A percentile compares a stretch with the other conserved stretches of the same genome.
Evolutionary conservation across 129 eudicot species (phyloP).

Genomic region (Silybum marianum): DNA sequence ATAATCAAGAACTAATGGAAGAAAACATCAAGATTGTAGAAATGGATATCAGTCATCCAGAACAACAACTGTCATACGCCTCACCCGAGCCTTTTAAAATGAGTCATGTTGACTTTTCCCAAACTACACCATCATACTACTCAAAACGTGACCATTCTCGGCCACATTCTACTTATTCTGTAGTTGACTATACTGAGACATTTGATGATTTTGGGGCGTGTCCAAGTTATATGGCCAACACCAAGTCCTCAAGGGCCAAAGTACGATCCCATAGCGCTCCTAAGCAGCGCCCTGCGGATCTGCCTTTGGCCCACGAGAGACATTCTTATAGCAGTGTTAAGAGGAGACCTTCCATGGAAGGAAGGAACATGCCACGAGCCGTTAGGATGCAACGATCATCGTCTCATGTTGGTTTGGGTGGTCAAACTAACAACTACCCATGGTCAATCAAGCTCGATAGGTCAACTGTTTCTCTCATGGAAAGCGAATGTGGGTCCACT

Average conservation of each 20-base stretch:
- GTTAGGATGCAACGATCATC: conserved; percentile 83
- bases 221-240: conserved; percentile 91
- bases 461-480: conserved; percentile 66
- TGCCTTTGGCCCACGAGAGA: conserved; percentile 40
- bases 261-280: conserved; percentile 86
- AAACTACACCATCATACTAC: conserved; percentile 54
- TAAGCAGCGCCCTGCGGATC: conserved; percentile 63
- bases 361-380: conserved; percentile 66
- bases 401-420: conserved; percentile 68
- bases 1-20: conserved; percentile 47
- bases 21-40: conserved; percentile 88
- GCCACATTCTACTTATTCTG: conserved; percentile 43
- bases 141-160: conserved; percentile 48
- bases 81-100: conserved; percentile 57
- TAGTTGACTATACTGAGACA: conserved; percentile 55
- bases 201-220: conserved; percentile 41
- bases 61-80: conserved; percentile 31
- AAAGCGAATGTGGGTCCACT: conserved; percentile 83
- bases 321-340: conserved; percentile 43
- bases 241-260: conserved; percentile 82
- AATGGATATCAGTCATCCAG: conserved; percentile 62
- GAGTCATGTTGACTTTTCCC: conserved; percentile 52
- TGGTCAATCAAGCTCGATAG: conserved; percentile 84
- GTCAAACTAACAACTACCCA: conserved; percentile 55
- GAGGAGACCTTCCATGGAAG: conserved; percentile 68